Percentiles rank a stretch among this genome's conserved stretches.
phyloP scores from a whole-genome alignment of 2,329 filamentous ascomycete genomes.

The Hymenotorrendiella dingleyae region DNA sequence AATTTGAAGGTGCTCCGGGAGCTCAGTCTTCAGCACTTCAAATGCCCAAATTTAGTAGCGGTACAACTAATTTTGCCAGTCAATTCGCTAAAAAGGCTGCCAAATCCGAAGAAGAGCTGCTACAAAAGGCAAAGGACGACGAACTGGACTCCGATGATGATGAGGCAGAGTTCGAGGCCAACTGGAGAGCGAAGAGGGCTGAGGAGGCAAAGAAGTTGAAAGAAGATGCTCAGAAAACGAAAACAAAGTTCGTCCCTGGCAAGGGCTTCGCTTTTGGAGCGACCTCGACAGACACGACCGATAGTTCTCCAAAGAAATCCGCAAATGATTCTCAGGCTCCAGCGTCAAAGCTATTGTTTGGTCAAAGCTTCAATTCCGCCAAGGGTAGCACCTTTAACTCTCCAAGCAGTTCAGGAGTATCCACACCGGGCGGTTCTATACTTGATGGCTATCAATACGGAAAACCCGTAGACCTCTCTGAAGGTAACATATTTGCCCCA shows the following conservation, averaged over 20 bases:
- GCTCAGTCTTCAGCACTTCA: constrained; percentile 12
- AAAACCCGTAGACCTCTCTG: constrained; percentile 54
- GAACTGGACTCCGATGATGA: constrained; percentile 30
- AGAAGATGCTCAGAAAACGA: constrained; percentile 13
- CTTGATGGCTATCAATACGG: neutral
- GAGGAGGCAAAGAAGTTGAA: constrained; percentile 17
- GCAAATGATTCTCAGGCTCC: neutral
- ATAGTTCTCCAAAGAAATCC: constrained; percentile 2
- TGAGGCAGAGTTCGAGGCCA: constrained; percentile 22
- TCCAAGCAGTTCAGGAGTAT: constrained; percentile 21
- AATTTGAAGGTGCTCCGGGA: constrained; percentile 1
- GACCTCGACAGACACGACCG: neutral
- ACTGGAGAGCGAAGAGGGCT: constrained; percentile 17
- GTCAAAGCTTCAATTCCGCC: no score
- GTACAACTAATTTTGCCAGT: constrained; percentile 18
- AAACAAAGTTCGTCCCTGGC: constrained; percentile 13
- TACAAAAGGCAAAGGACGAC: constrained; percentile 26
- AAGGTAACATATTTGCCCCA: constrained; percentile 51
- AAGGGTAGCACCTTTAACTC: constrained; percentile 21
- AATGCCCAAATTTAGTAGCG: constrained; percentile 21
- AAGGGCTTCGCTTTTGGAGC: constrained; percentile 15
- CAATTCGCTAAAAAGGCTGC: constrained; percentile 21
- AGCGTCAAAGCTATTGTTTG: constrained; percentile 14
- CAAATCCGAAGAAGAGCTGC: constrained; percentile 24
- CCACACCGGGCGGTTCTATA: constrained; percentile 18